Evolutionary conservation across 2,329 filamentous ascomycete genomes (phyloP), one percentile per base, ranked within the genome.

Genomic region (Aspergillus ochraceoroseus): DNA sequence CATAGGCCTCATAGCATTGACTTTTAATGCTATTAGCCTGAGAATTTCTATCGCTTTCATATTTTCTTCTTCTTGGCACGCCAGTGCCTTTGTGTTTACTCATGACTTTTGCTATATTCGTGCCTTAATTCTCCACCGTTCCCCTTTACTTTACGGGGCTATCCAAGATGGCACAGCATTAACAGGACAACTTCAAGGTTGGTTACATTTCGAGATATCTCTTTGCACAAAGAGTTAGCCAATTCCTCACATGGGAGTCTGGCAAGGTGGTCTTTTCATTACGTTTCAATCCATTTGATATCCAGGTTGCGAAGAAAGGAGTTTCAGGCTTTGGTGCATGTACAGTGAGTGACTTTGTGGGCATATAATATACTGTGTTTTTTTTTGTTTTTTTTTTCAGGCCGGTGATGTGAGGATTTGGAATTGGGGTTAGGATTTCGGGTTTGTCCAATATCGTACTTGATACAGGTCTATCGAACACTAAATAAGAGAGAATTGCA

Each of bases 1-100:
- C 49, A 54, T 38, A 52, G 51, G 38, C 48, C 53, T 6, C 44
- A 46, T 2, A 49, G 51, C 18, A 52, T 58, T 17, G 53, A 52
- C 11, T 57, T 54, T 25, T 58, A 45, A 39, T 27, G 13, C 18
- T 32, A 14, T 27, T 36, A 14, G n/a, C n/a, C 9, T 38, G 29
- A 26, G 27, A 27, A 26, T 40, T 40, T 17, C 39, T 30, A 14
- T 38, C n/a, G 5, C 17, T 23, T 36, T 37, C 32, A 20, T 46
- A 31, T 32, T 38, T 22, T 27, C 11, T 44, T 38, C 17, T 2
- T 32, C 15, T 38, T 13, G 28, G 39, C 22, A 8, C 23, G 20
- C 12, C 28, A 19, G 28, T 11, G 25, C 12, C 23, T 32, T 26
- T 32, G 8, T 23, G 31, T 25, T n/a, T 27, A 7, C 17, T n/a